These are phyloP conservation scores for Camelina hispida DNA, from an alignment of 345 rosid genomes.

Conservation along the genomic window DNA sequence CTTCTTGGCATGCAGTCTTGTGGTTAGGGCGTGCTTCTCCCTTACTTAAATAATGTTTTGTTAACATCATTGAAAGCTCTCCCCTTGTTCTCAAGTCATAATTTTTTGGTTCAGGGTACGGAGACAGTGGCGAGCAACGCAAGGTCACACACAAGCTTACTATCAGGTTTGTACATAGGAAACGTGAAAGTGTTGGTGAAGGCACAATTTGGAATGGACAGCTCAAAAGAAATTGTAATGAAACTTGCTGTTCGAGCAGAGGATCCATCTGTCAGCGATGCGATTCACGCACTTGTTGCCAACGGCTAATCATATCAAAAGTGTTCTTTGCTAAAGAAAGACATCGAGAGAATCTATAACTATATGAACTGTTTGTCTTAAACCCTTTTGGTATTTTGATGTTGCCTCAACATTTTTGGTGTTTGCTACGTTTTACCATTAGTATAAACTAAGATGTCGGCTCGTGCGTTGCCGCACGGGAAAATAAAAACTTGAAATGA, in stretches of 20 bases:
- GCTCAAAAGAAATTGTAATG: constrained; percentile 80
- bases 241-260: constrained; percentile 81
- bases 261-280: constrained; percentile 63
- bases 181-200: constrained; percentile 71
- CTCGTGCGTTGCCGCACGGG: too few relatives aligned
- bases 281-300: constrained; percentile 79
- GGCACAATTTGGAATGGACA: constrained; percentile 76
- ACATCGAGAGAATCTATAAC: not conserved
- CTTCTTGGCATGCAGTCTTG: constrained; percentile 98
- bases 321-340: not conserved
- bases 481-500: too few relatives aligned
- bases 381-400: not conserved
- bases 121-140: constrained; percentile 75
- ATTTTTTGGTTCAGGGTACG: constrained; percentile 59
- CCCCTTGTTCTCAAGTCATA: not conserved
- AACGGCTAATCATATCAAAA: constrained; percentile 54
- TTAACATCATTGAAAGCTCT: not conserved
- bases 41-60: not conserved
- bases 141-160: constrained; percentile 81
- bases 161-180: constrained; percentile 85
- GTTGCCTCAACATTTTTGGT: not conserved
- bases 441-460: too few relatives aligned
- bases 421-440: not conserved
- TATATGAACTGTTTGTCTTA: not conserved
- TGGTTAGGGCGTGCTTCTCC: constrained; percentile 50